Percentiles rank a stretch among this genome's conserved stretches.
Evolutionary conservation across 2,329 filamentous ascomycete genomes (phyloP).

Genomic region (Biscogniauxia sp.): DNA sequence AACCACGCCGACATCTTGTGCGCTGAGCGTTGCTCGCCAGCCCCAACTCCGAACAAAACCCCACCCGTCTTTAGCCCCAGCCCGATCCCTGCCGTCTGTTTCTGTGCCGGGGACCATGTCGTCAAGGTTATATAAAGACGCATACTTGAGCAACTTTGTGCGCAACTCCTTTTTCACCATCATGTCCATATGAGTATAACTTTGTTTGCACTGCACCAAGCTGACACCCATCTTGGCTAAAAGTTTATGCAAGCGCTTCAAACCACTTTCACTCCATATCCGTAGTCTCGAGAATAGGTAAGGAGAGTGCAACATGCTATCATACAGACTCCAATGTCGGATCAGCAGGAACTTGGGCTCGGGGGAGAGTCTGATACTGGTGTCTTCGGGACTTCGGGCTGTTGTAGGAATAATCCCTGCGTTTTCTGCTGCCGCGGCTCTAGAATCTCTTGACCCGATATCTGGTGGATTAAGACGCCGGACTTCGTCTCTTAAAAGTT

Average conservation of each 20-base stretch:
- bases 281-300: slow-evolving; percentile 90
- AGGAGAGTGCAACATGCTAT: slow-evolving; percentile 96
- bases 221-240: slow-evolving; percentile 98
- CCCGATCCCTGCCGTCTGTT: slow-evolving; percentile 66
- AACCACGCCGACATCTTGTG: slow-evolving; percentile 90
- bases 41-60: slow-evolving; percentile 97
- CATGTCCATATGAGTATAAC: slow-evolving; percentile 98
- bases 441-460: slow-evolving; percentile 54
- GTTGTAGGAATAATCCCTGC: slow-evolving; percentile 86
- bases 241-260: slow-evolving; percentile 87
- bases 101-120: slow-evolving; percentile 82
- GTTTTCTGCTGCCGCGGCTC: slow-evolving; percentile 57
- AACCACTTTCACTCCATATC: slow-evolving; percentile 88
- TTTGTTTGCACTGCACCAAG: slow-evolving; percentile 89
- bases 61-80: slow-evolving; percentile 84
- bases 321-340: slow-evolving; percentile 94
- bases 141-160: slow-evolving; percentile 84
- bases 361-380: slow-evolving; percentile 84
- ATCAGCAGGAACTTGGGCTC: slow-evolving; percentile 92
- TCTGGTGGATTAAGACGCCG: slow-evolving; percentile 84
- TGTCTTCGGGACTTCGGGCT: slow-evolving; percentile 85
- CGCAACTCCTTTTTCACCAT: slow-evolving; percentile 86
- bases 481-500: slow-evolving; percentile 88
- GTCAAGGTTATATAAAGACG: slow-evolving; percentile 88
- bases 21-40: slow-evolving; percentile 91